Conservation (phyloP, 2,329 filamentous ascomycete genomes). For the Metarhizium sp. region DNA sequence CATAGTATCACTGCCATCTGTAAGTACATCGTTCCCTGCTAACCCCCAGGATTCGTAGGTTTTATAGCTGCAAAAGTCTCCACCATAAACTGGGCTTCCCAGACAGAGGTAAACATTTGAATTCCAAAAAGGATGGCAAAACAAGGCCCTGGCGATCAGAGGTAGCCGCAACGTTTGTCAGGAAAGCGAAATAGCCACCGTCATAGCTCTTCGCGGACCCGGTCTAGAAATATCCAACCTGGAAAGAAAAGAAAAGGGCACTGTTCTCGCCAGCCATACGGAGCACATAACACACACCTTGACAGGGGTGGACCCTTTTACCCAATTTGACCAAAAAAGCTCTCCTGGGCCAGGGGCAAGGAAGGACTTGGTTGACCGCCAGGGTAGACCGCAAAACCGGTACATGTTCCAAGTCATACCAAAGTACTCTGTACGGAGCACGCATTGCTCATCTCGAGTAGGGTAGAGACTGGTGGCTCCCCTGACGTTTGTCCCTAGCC, state of each 20-base stretch:
- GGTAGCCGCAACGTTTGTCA: neutral
- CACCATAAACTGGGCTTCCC: neutral
- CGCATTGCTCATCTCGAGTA: neutral
- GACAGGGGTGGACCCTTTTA: neutral
- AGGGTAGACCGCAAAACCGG: slow-evolving; percentile 3
- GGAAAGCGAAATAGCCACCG: neutral
- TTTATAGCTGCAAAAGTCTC: neutral
- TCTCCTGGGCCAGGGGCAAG: neutral
- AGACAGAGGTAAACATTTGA: neutral
- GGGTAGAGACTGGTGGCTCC: slow-evolving; percentile 1
- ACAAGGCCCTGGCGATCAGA: neutral
- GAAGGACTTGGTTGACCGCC: neutral
- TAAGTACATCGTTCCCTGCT: neutral
- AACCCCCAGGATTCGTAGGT: neutral
- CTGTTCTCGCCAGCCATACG: neutral
- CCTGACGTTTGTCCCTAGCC: neutral
- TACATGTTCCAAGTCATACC: neutral
- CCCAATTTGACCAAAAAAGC: neutral
- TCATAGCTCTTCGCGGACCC: neutral
- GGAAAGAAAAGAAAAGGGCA: neutral
- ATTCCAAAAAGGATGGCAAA: neutral
- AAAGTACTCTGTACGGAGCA: neutral
- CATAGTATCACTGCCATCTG: neutral
- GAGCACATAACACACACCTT: neutral
- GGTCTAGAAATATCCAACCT: neutral